Evolutionary conservation across 164 flowering plant species (phyloP).

Genomic region (Sedum album): DNA sequence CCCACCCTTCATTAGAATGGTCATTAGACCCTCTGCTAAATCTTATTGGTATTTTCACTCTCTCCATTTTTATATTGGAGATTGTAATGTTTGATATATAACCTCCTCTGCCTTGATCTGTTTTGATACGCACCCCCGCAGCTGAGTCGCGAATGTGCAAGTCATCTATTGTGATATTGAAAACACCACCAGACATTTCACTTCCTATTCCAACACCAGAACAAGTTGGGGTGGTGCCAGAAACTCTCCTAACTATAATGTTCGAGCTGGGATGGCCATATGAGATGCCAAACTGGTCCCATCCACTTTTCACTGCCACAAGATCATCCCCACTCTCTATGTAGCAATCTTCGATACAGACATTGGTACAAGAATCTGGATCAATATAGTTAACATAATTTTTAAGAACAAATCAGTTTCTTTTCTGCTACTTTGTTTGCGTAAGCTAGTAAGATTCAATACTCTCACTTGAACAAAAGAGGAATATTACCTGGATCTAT

Average conservation of each 20-base stretch:
- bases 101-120: conserved; percentile 92
- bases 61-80: conserved; percentile 56
- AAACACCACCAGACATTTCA: conserved; percentile 98
- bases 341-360: conserved; percentile 90
- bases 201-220: conserved; percentile 98
- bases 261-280: conserved; percentile 81
- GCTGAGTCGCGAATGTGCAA: conserved; percentile 69
- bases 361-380: conserved; percentile 76
- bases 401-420: neutral
- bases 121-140: conserved; percentile 86
- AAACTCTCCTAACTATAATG: conserved; percentile 67
- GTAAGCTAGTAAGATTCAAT: neutral
- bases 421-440: neutral
- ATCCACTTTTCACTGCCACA: conserved; percentile 94
- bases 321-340: conserved; percentile 99
- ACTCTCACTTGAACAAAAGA: neutral
- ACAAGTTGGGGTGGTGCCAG: conserved; percentile 96
- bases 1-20: conserved; percentile 89
- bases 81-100: conserved; percentile 65
- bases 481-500: conserved; percentile 72
- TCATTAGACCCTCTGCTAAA: conserved; percentile 92
- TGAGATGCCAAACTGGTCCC: conserved; percentile 93
- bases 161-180: conserved; percentile 56
- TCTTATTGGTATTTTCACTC: conserved; percentile 80
- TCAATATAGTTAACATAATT: neutral